These are phyloP conservation scores for Yamadazyma diospyri DNA, from an alignment of 1,139 yeast genomes.

Conservation along the genomic window DNA sequence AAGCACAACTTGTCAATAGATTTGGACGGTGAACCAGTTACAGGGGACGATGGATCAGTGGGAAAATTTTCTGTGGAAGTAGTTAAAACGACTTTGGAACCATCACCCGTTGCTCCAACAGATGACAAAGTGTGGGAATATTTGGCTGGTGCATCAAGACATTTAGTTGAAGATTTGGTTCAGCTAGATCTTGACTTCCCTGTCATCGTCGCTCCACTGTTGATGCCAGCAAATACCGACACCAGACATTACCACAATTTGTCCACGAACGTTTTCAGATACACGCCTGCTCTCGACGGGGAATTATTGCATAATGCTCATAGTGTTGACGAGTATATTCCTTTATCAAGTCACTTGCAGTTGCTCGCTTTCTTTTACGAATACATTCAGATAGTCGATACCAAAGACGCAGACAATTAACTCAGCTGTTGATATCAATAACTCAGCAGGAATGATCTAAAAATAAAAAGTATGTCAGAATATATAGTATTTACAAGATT, in stretches of 20 bases:
- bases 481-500: constrained; percentile 3
- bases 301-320: constrained; percentile 24
- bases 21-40: constrained; percentile 20
- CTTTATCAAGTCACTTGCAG: constrained; percentile 38
- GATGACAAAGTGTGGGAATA: constrained; percentile 38
- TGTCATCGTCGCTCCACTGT: constrained; percentile 57
- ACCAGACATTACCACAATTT: constrained; percentile 75
- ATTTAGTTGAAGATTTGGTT: constrained; percentile 41
- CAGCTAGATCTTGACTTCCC: constrained; percentile 33
- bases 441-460: no score
- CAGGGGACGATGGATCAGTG: constrained; percentile 11
- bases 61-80: constrained; percentile 25
- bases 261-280: constrained; percentile 71
- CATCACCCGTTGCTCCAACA: constrained; percentile 38
- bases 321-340: constrained; percentile 39
- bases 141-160: constrained; percentile 42
- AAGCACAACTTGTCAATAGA: constrained; percentile 24
- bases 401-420: constrained; percentile 15
- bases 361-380: constrained; percentile 41
- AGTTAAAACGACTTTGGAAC: constrained; percentile 19
- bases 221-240: constrained; percentile 83
- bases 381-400: constrained; percentile 23
- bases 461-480: no score
- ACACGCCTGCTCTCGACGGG: constrained; percentile 35
- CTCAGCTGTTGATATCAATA: no score